Base-by-base conservation (phyloP, 2,329 filamentous ascomycete species). In the Alternaria burnsii region DNA sequence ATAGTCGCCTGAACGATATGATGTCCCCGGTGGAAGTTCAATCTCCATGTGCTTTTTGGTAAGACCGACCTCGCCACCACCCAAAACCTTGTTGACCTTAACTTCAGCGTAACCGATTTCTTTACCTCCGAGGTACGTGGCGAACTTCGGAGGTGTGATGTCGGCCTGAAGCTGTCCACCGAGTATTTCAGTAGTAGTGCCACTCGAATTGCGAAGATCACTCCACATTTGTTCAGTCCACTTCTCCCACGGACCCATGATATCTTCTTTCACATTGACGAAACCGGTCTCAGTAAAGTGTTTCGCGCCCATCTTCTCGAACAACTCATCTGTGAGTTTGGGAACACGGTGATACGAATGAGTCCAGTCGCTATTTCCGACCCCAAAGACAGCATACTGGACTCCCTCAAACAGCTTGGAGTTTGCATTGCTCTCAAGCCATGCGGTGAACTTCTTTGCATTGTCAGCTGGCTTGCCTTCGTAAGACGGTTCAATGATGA, bases 401-500 rank as follows among this genome's bases (percentile, higher is more conserved):
- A 89, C 84, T 9, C 57, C 57, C 12, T 86, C 79, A 22, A 91
- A 73, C 52, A 84, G 80, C 4, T 84, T 78, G 3, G 77, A 62
- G 9, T 79, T 82, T 56, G 84, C 80, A 11, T 86, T 78, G 12
- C 71, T 80, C 65, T 87, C 82, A 6, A 93, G 75, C 91, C 91
- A 93, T 18, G 83, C 80, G 24, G 89, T 84, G 68, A 93, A 93
- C 50, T 87, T 83, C 0, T 81, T 83, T 0, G 91, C 91, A 62
- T 94, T 93, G 62, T 92, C 89, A 0, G 90, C 87, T 0, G 91
- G 89, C 55, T 91, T 84, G 0, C 91, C 91, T 69, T 94, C 91
- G 67, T 93, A 94, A 1, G 87, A 89, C 0, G 91, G 85, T 0
- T 88, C 88, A 63, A 94, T 83, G 50, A 93, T 83, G 24, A 92